A percentile compares a stretch with the other conserved stretches of the same genome.
Evolutionary conservation across 768 basidiomycete genomes (phyloP).

Genomic region (Lepiota brunneoincarnata): DNA sequence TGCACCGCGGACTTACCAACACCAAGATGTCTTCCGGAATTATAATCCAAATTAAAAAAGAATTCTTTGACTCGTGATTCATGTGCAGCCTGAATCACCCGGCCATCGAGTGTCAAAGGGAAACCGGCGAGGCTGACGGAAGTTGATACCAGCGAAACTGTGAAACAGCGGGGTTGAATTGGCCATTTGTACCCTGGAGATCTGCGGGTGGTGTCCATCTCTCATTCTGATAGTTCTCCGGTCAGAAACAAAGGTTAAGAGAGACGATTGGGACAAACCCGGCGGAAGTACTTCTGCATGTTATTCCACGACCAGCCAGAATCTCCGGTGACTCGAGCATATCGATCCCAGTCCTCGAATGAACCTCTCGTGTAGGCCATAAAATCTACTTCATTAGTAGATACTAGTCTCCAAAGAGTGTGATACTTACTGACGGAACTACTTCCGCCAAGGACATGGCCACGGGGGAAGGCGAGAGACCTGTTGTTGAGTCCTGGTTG

Average conservation of each 20-base stretch:
- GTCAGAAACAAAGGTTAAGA: constrained; percentile 15
- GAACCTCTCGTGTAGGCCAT: constrained; percentile 31
- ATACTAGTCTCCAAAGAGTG: constrained; percentile 14
- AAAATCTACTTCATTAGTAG: constrained; percentile 13
- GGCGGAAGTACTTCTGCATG: constrained; percentile 26
- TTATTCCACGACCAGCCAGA: constrained; percentile 41
- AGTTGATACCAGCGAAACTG: constrained; percentile 25
- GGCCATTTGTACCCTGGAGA: constrained; percentile 26
- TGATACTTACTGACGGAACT: constrained; percentile 26
- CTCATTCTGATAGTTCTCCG: constrained; percentile 22
- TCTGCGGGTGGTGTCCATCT: constrained; percentile 26
- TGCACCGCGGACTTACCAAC: constrained; percentile 30
- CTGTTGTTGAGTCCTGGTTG: constrained; percentile 23
- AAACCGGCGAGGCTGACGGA: constrained; percentile 29
- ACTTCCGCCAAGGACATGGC: constrained; percentile 25
- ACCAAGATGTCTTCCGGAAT: constrained; percentile 11
- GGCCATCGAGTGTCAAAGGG: constrained; percentile 23
- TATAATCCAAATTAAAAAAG: constrained; percentile 12
- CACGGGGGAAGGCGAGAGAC: constrained; percentile 21
- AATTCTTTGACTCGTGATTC: constrained; percentile 9
- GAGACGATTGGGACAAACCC: constrained; percentile 16
- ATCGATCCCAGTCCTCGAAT: constrained; percentile 40
- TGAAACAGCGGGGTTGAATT: constrained; percentile 33
- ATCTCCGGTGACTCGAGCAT: constrained; percentile 45
- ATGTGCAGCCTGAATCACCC: constrained; percentile 17